These are phyloP conservation scores for Puccinia polysora DNA, from an alignment of 1,284 basidiomycete species.

Conservation along the genomic window DNA sequence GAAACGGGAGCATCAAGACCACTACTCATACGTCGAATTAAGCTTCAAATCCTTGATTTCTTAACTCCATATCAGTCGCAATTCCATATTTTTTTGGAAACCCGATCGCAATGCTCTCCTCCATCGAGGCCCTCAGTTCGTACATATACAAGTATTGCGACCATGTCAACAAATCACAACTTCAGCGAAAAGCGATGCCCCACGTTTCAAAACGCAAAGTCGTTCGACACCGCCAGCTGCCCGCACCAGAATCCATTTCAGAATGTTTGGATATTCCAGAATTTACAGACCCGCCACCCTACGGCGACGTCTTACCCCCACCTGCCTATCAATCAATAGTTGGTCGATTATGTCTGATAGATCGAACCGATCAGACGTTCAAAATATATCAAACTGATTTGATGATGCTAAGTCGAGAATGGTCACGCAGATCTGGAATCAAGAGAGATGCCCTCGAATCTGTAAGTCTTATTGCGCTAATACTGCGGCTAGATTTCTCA, in stretches of 20 bases:
- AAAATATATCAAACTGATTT: conserved; percentile 42
- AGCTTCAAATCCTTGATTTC: not conserved
- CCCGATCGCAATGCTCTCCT: not conserved
- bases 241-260: not conserved
- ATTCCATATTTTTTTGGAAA: too few relatives aligned
- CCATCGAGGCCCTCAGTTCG: conserved; percentile 5
- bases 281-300: conserved; percentile 20
- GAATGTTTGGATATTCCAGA: too few relatives aligned
- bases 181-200: not conserved
- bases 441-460: conserved; percentile 21
- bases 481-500: not conserved
- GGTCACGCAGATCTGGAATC: conserved; percentile 5
- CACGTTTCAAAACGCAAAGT: not conserved
- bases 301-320: conserved; percentile 16
- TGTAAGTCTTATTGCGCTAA: conserved; percentile 5
- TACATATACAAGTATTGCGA: conserved; percentile 28
- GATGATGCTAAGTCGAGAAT: conserved; percentile 22
- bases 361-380: conserved; percentile 31
- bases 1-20: too few relatives aligned
- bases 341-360: conserved; percentile 23
- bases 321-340: conserved; percentile 27
- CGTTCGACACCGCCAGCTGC: not conserved
- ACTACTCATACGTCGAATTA: not conserved
- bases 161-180: not conserved
- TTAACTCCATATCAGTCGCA: not conserved